A percentile compares a stretch with the other conserved stretches of the same genome.
Evolutionary conservation across 2,329 filamentous ascomycete species (phyloP).

Genomic region (Pseudogymnoascus sp.): DNA sequence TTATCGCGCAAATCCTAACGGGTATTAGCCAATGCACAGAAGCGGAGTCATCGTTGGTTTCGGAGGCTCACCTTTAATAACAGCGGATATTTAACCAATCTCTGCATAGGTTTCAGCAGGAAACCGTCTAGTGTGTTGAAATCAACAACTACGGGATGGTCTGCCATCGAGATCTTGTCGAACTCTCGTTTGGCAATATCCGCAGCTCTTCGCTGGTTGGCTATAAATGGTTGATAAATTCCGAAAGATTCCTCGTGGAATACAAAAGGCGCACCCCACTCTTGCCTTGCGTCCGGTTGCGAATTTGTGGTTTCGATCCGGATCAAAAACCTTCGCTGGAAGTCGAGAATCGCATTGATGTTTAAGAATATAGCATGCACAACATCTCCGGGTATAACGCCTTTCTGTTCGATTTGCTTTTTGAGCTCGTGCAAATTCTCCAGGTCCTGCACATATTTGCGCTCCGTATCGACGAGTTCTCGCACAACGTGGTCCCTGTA

Average conservation of each 20-base stretch:
- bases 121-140: slow-evolving; percentile 87
- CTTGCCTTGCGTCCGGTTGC: slow-evolving; percentile 64
- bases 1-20: slow-evolving; percentile 76
- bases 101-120: slow-evolving; percentile 91
- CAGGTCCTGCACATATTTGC: slow-evolving; percentile 95
- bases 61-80: slow-evolving; percentile 61
- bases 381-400: slow-evolving; percentile 77
- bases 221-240: slow-evolving; percentile 94
- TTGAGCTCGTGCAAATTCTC: slow-evolving; percentile 91
- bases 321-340: slow-evolving; percentile 90
- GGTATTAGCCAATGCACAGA: slow-evolving; percentile 10
- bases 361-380: slow-evolving; percentile 96
- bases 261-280: slow-evolving; percentile 91
- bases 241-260: slow-evolving; percentile 79
- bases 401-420: slow-evolving; percentile 78
- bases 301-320: slow-evolving; percentile 93
- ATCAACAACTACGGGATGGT: slow-evolving; percentile 73
- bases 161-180: slow-evolving; percentile 72
- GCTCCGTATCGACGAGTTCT: slow-evolving; percentile 88
- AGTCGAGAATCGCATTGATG: slow-evolving; percentile 88
- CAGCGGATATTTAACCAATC: slow-evolving; percentile 88
- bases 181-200: slow-evolving; percentile 77
- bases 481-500: slow-evolving; percentile 80
- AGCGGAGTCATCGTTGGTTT: neutral
- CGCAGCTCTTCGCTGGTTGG: slow-evolving; percentile 88